Conservation (phyloP, 139 green algal species). For the Tetraselmis striata region DNA sequence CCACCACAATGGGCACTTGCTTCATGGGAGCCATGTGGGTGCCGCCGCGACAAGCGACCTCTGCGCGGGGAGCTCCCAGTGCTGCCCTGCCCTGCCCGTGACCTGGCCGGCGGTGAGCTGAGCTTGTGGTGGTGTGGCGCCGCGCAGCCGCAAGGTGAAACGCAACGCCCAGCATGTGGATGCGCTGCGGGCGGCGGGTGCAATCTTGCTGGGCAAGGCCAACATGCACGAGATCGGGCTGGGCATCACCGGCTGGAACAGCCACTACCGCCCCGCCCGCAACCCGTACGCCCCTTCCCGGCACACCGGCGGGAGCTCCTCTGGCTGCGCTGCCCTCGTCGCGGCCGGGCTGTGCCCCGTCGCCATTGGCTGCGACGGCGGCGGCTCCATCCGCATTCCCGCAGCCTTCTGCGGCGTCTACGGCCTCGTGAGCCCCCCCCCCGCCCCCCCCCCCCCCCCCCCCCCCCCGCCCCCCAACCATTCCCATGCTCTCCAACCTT, state of each 20-base stretch:
- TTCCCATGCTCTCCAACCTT: no score
- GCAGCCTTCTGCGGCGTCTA: slow-evolving; percentile 60
- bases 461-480: no score
- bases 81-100: background rate
- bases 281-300: slow-evolving; percentile 50
- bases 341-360: slow-evolving; percentile 64
- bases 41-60: no score
- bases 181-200: slow-evolving; percentile 41
- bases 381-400: slow-evolving; percentile 76
- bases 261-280: slow-evolving; percentile 31
- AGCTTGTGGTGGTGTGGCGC: no score
- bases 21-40: slow-evolving; percentile 41
- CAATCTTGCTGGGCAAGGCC: slow-evolving; percentile 68
- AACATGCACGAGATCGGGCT: slow-evolving; percentile 64
- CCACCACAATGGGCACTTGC: slow-evolving; percentile 58
- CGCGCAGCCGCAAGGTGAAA: slow-evolving; percentile 13
- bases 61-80: background rate
- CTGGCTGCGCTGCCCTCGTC: slow-evolving; percentile 56
- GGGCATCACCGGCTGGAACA: slow-evolving; percentile 7
- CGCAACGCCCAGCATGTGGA: slow-evolving; percentile 36
- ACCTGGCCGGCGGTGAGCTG: no score
- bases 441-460: no score
- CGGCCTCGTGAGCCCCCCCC: background rate
- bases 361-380: slow-evolving; percentile 67
- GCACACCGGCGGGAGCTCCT: slow-evolving; percentile 50